phyloP scores from a whole-genome alignment of 2,329 filamentous ascomycete species.

The Epichloe sylvatica region DNA sequence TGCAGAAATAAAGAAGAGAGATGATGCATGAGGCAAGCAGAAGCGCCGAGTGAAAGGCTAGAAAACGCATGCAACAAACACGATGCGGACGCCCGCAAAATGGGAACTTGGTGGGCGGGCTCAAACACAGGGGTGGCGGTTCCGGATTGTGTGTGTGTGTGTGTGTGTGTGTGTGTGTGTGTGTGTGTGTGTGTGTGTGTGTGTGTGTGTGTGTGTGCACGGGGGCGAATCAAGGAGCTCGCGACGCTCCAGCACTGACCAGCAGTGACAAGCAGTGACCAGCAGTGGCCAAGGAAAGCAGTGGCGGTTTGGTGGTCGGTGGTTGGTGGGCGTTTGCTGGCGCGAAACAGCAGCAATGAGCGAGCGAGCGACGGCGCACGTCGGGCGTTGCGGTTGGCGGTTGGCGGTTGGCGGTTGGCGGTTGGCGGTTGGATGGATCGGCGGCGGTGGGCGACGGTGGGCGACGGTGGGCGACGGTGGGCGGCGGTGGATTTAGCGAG shows the following conservation, averaged over 20 bases:
- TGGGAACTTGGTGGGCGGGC: neutral
- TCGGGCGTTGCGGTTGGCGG: neutral
- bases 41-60: constrained; percentile 3
- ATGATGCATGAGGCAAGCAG: neutral
- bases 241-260: constrained; percentile 5
- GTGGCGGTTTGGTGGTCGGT: neutral
- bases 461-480: neutral
- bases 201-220: no score
- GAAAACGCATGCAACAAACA: constrained; percentile 4
- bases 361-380: constrained; percentile 1
- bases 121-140: constrained; percentile 6
- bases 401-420: neutral
- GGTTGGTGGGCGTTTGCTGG: constrained; percentile 1
- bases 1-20: neutral
- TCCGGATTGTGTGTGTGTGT: neutral
- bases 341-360: constrained; percentile 2
- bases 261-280: neutral
- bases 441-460: neutral
- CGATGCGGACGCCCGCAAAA: constrained; percentile 6
- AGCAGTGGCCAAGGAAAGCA: neutral
- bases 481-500: neutral
- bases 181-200: no score
- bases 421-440: neutral
- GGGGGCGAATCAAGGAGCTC: constrained; percentile 4
- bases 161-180: no score